Conservation (phyloP, 1,284 basidiomycete genomes). For the Ustilago cynodontis region DNA sequence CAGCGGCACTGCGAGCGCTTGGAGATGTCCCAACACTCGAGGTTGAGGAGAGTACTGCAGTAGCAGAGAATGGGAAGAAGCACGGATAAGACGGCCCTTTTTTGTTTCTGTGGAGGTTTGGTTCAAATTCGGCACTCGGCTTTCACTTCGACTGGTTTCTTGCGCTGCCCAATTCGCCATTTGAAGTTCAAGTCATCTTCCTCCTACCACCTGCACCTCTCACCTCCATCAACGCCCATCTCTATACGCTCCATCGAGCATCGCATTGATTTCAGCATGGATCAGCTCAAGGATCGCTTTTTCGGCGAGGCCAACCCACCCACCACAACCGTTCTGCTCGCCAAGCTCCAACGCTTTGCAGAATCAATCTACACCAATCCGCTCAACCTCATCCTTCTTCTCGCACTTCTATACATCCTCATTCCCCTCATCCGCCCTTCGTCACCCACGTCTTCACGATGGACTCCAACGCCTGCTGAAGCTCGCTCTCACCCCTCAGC, state of each 20-base stretch:
- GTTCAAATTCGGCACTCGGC: neutral
- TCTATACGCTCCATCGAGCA: neutral
- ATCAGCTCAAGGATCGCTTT: constrained; percentile 18
- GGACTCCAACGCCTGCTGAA: constrained; percentile 42
- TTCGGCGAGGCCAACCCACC: constrained; percentile 6
- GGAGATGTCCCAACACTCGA: neutral
- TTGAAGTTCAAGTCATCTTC: too few species aligned
- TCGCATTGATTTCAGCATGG: constrained; percentile 9
- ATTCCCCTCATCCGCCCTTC: constrained; percentile 53
- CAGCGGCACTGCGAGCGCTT: neutral
- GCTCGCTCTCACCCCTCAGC: constrained; percentile 44
- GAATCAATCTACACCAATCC: constrained; percentile 59
- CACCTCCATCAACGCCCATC: neutral
- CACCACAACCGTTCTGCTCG: neutral
- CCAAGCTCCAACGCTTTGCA: constrained; percentile 14
- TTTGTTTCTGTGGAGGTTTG: constrained; percentile 3
- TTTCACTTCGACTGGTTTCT: neutral
- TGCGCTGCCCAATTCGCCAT: neutral
- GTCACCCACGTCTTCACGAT: constrained; percentile 37
- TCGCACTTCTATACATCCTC: constrained; percentile 48
- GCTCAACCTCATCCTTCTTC: constrained; percentile 55
- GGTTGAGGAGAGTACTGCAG: neutral
- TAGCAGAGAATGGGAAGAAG: too few species aligned
- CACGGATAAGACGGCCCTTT: neutral
- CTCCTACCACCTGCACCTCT: neutral